These are phyloP conservation scores for Fusarium sp. DNA, from an alignment of 2,329 filamentous ascomycete genomes.

Conservation along the genomic window DNA sequence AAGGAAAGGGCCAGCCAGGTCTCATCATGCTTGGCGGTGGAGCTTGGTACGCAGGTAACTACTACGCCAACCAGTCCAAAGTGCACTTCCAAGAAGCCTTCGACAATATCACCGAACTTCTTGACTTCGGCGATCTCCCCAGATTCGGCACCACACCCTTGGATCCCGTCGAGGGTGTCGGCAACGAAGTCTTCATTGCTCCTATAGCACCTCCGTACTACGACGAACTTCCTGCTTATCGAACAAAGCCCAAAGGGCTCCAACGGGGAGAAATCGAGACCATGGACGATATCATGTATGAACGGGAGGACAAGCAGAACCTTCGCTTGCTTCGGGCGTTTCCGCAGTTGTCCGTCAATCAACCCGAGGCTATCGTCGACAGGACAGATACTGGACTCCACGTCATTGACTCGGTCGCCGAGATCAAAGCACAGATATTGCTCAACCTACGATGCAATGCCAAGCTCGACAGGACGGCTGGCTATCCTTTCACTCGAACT, in stretches of 20 bases:
- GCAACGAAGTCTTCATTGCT: conserved; percentile 50
- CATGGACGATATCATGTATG: conserved; percentile 40
- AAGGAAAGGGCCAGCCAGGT: conserved; percentile 33
- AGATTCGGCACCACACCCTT: conserved; percentile 40
- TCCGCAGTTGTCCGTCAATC: conserved; percentile 37
- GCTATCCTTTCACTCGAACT: conserved; percentile 63
- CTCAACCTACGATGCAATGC: conserved; percentile 68
- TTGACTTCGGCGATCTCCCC: conserved; percentile 40
- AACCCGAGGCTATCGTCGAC: conserved; percentile 44
- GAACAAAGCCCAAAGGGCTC: conserved; percentile 40
- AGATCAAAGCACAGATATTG: conserved; percentile 58
- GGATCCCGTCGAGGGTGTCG: conserved; percentile 46
- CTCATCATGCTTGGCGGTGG: conserved; percentile 48
- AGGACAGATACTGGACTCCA: conserved; percentile 49
- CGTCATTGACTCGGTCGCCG: conserved; percentile 49
- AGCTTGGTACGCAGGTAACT: conserved; percentile 43
- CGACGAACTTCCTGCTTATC: conserved; percentile 22
- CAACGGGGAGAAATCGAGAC: conserved; percentile 45
- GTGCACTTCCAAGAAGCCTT: conserved; percentile 36
- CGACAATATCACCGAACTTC: conserved; percentile 45
- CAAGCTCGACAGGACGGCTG: conserved; percentile 49
- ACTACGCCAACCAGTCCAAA: conserved; percentile 24
- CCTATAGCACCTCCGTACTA: conserved; percentile 48
- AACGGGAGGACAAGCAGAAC: conserved; percentile 29
- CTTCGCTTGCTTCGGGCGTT: conserved; percentile 40